These are phyloP conservation scores for Phytophthora colocasiae DNA, from an alignment of 352 stramenopile genomes.

Conservation along the genomic window DNA sequence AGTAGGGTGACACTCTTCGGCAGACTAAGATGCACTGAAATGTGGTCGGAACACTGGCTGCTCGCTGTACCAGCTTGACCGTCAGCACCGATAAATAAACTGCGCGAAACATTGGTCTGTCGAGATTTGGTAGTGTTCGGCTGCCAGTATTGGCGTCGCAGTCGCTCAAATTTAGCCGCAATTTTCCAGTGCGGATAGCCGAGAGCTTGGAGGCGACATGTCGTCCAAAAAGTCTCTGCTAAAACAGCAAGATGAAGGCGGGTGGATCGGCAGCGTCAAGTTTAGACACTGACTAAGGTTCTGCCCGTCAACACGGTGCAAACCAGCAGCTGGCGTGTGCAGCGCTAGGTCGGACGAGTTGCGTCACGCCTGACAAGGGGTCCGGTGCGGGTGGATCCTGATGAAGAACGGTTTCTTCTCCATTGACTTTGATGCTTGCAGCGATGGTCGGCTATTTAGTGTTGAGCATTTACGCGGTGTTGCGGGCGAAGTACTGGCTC, in stretches of 20 bases:
- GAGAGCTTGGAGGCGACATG: neutral
- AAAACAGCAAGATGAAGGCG: neutral
- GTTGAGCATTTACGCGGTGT: too few species aligned
- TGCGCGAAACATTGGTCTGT: slow-evolving; percentile 8
- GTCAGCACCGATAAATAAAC: neutral
- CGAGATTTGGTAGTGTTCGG: neutral
- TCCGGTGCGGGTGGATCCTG: neutral
- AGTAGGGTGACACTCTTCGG: too few species aligned
- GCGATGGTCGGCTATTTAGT: too few species aligned
- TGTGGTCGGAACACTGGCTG: slow-evolving; percentile 2
- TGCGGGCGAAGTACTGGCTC: neutral
- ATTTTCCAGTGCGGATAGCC: neutral
- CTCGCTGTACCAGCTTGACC: neutral
- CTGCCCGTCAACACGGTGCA: slow-evolving; percentile 1
- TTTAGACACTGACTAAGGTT: slow-evolving; percentile 1
- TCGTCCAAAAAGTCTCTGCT: neutral
- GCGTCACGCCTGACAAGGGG: slow-evolving; percentile 1
- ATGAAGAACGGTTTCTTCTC: neutral
- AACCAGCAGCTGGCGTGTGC: slow-evolving; percentile 3
- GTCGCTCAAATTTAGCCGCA: neutral
- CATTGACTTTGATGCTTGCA: neutral
- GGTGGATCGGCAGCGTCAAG: neutral
- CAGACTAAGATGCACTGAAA: slow-evolving; percentile 13
- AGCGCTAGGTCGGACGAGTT: neutral
- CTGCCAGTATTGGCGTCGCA: neutral